Evolutionary conservation across 345 rosid genomes (phyloP), one percentile per base, ranked within the genome.

Genomic region (Syzygium aqueum): DNA sequence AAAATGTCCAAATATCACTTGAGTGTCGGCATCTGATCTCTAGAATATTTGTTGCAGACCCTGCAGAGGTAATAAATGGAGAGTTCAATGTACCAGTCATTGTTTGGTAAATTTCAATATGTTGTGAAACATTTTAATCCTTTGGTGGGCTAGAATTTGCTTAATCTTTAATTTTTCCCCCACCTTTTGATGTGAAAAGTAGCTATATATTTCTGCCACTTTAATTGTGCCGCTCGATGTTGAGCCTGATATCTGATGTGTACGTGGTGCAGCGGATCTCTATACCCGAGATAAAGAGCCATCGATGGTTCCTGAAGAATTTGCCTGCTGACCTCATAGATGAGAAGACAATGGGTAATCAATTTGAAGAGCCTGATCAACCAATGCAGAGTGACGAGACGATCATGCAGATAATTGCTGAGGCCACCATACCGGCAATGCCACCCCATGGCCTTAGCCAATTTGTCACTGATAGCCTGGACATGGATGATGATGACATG

Each of bases 351-450:
- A 92, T 93, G 87, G 91, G 91, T 61, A 91, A 87, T 87, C 95
- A 94, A 27, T 94, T 89, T 46, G 95, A 97, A 73, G 98, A 96
- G 85, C 95, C 97, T 23, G 98, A 98, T 85, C 97, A 94, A 88
- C 98, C 99, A 15, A 91, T 92, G 94, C 99, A 98, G 90, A 95
- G 97, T 80, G 77, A 89, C 1, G 98, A 96, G 78, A 94, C 91
- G 13, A 96, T 98, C 87, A 98, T 98, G 99, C 99, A 97, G 89
- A 96, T 96, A 88, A 95, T 98, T 30, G 90, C 96, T 2, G 99
- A 96, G 90, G 99, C 99, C 83, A 96, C 99, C 78, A 91, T 96
- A 73, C 99, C 98, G 8, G 93, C 97, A 5, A 92, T 92, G 8
- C 94, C 97, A 7, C 84, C 92, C 84, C 88, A 83, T 16, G 90